A percentile compares a stretch with the other conserved stretches of the same genome.
These are phyloP conservation scores for Pseudofabraea citricarpa DNA, from an alignment of 2,329 filamentous ascomycete species.

Conservation along the genomic window DNA sequence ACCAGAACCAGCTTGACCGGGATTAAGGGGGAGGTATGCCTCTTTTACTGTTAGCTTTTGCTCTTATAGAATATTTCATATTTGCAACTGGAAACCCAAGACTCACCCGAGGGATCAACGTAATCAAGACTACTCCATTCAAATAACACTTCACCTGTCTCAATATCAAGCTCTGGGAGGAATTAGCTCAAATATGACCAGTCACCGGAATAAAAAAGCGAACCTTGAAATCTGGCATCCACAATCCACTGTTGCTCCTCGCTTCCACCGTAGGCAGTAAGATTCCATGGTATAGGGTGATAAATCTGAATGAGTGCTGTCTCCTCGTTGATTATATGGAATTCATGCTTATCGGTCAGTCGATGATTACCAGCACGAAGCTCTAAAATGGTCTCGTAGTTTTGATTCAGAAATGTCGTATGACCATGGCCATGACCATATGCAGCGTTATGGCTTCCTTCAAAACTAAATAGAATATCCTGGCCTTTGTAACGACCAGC, in stretches of 20 bases:
- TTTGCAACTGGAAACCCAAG: no score
- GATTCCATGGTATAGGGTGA: conserved; percentile 41
- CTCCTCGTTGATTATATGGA: conserved; percentile 46
- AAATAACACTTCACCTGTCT: conserved; percentile 50
- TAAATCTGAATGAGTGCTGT: conserved; percentile 50
- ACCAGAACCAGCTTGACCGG: conserved; percentile 35
- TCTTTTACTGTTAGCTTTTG: no score
- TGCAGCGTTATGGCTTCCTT: conserved; percentile 45
- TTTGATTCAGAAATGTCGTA: conserved; percentile 45
- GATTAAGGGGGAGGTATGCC: conserved; percentile 39
- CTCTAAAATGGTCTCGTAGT: conserved; percentile 49
- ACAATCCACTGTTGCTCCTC: conserved; percentile 51
- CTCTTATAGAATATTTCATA: neutral
- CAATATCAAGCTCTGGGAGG: conserved; percentile 21
- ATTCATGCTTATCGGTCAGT: conserved; percentile 48
- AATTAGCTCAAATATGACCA: neutral
- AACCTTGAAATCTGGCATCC: conserved; percentile 48
- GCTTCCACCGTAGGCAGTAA: conserved; percentile 40
- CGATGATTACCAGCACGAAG: conserved; percentile 46
- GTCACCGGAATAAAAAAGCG: neutral
- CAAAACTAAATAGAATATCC: conserved; percentile 48
- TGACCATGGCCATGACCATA: conserved; percentile 52
- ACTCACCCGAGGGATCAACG: conserved; percentile 35
- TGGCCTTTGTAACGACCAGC: conserved; percentile 43
- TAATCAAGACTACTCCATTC: conserved; percentile 56